A percentile compares a stretch with the other conserved stretches of the same genome.
These are phyloP conservation scores for Hyaloscypha finlandica DNA, from an alignment of 495 filamentous ascomycete genomes.

Conservation along the genomic window DNA sequence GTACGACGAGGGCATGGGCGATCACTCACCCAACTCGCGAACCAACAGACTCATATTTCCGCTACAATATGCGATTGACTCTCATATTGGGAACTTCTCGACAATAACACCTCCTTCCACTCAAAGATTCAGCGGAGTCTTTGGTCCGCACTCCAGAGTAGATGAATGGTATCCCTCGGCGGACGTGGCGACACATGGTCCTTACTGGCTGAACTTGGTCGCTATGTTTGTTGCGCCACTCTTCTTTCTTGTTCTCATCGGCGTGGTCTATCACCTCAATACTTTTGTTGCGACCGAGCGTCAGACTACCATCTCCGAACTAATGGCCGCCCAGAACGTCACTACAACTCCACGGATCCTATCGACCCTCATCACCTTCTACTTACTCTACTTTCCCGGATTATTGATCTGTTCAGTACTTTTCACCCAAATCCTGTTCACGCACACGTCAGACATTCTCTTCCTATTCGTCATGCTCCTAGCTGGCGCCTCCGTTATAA, in stretches of 20 bases:
- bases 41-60: conserved; percentile 15
- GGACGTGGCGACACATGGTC: background rate
- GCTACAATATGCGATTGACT: conserved; percentile 24
- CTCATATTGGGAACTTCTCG: conserved; percentile 23
- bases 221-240: conserved; percentile 20
- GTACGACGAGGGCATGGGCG: background rate
- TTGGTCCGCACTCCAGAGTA: background rate
- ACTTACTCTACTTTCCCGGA: conserved; percentile 47
- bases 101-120: conserved; percentile 16
- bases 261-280: conserved; percentile 28
- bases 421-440: conserved; percentile 40
- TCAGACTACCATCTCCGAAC: conserved; percentile 25
- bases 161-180: background rate
- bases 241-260: conserved; percentile 29
- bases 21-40: conserved; percentile 12
- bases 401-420: conserved; percentile 45
- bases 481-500: conserved; percentile 41
- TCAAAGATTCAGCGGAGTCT: conserved; percentile 23
- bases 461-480: conserved; percentile 44
- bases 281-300: conserved; percentile 29
- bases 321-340: conserved; percentile 30
- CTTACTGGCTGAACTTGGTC: conserved; percentile 21
- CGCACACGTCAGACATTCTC: conserved; percentile 38
- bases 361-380: conserved; percentile 38
- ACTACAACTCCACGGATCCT: conserved; percentile 26